Evolutionary conservation across 805 yeast genomes (phyloP).

Genomic region (Hemisphaericaspora nanyangensis): DNA sequence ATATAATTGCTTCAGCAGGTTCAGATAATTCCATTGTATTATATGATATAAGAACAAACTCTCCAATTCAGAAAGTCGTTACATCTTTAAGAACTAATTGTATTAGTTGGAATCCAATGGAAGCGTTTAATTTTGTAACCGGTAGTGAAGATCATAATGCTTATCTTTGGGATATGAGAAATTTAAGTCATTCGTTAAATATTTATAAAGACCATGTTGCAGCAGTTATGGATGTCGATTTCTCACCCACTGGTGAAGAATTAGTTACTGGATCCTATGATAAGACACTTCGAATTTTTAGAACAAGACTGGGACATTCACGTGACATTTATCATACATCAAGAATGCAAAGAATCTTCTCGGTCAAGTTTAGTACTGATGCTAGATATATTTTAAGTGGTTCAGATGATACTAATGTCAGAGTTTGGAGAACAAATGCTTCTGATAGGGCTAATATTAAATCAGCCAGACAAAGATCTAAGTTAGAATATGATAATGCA

Average conservation of each 20-base stretch:
- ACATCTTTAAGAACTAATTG: conserved; percentile 81
- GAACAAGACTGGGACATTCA: conserved; percentile 79
- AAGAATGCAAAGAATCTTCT: conserved; percentile 94
- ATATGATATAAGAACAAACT: conserved; percentile 84
- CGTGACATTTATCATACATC: conserved; percentile 95
- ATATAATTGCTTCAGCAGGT: conserved; percentile 76
- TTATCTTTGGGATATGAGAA: conserved; percentile 95
- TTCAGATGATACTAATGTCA: conserved; percentile 92
- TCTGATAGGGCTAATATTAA: conserved; percentile 80
- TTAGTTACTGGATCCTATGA: conserved; percentile 94
- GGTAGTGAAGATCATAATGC: conserved; percentile 94
- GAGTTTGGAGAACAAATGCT: conserved; percentile 89
- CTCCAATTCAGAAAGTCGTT: conserved; percentile 89
- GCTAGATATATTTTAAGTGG: conserved; percentile 83
- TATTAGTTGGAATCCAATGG: conserved; percentile 96
- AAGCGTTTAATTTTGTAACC: conserved; percentile 87
- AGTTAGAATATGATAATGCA: conserved; percentile 86
- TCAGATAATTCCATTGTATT: conserved; percentile 87
- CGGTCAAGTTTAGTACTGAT: conserved; percentile 83
- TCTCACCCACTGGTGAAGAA: conserved; percentile 96
- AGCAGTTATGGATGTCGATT: conserved; percentile 92
- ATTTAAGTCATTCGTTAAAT: conserved; percentile 73
- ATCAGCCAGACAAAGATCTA: conserved; percentile 73
- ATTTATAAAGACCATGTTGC: conserved; percentile 94
- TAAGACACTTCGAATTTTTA: conserved; percentile 81